Percentiles rank a stretch among this genome's conserved stretches.
Evolutionary conservation across 1,284 basidiomycete genomes (phyloP).

Genomic region (Malassezia dermatis): DNA sequence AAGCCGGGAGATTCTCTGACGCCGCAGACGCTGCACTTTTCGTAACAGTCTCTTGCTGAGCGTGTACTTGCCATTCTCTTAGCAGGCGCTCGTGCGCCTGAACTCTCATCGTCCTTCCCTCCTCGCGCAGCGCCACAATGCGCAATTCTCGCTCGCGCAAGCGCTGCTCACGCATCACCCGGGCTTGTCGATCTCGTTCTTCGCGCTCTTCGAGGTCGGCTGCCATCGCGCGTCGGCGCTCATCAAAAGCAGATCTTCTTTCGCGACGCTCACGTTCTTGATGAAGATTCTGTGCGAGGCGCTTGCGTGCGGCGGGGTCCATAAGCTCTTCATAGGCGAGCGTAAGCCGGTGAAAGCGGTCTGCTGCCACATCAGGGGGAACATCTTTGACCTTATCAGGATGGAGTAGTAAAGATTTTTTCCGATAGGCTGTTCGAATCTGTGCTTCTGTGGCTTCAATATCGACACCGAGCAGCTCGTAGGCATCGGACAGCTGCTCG

Average conservation of each 20-base stretch:
- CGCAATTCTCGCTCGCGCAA: constrained; percentile 1
- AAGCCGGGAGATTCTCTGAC: constrained; percentile 13
- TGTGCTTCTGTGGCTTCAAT: constrained; percentile 67
- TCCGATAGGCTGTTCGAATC: constrained; percentile 62
- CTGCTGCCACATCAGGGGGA: constrained; percentile 51
- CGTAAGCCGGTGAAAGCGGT: constrained; percentile 77
- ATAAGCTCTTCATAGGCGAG: constrained; percentile 73
- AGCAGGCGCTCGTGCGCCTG: constrained; percentile 19
- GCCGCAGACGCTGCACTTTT: background rate
- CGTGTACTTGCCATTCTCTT: constrained; percentile 18
- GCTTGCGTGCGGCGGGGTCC: constrained; percentile 70
- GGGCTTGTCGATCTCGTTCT: constrained; percentile 52
- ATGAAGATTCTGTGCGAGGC: constrained; percentile 67
- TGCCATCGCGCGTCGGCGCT: constrained; percentile 66
- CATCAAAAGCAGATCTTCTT: constrained; percentile 65
- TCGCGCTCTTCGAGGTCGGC: constrained; percentile 76
- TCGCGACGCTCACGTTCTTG: constrained; percentile 62
- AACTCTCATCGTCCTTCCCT: constrained; percentile 21
- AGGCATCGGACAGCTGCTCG: constrained; percentile 6
- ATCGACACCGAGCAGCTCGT: constrained; percentile 54
- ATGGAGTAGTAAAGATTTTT: constrained; percentile 33
- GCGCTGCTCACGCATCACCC: background rate
- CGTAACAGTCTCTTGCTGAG: background rate
- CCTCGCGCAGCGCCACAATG: constrained; percentile 20
- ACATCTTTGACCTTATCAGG: constrained; percentile 43